phyloP scores from a whole-genome alignment of 306 rosid genomes.

The Sicyos edulis region DNA sequence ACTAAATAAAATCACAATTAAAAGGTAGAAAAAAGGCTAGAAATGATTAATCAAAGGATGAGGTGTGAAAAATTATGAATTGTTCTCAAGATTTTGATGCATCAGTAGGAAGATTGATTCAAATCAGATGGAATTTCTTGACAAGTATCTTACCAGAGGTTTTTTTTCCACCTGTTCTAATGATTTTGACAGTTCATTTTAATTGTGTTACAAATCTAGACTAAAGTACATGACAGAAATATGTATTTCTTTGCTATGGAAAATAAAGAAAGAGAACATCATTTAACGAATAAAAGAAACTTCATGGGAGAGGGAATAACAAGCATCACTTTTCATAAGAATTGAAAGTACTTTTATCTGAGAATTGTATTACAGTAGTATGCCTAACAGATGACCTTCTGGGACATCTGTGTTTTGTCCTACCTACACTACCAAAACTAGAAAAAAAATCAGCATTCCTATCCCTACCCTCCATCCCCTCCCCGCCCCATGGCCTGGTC shows the following conservation, averaged over 20 bases:
- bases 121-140: too few relatives aligned
- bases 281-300: not conserved
- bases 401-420: not conserved
- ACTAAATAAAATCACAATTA: not conserved
- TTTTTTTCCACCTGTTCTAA: too few relatives aligned
- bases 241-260: not conserved
- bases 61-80: not conserved
- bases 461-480: not conserved
- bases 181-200: not conserved
- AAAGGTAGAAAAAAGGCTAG: not conserved
- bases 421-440: conserved; percentile 2
- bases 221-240: not conserved
- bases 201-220: not conserved
- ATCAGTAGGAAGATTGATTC: too few relatives aligned
- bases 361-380: conserved; percentile 3
- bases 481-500: not conserved
- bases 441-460: not conserved
- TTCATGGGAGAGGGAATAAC: not conserved
- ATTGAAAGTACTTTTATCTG: not conserved
- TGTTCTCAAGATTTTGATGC: not conserved
- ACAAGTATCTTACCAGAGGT: too few relatives aligned
- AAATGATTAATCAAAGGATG: not conserved
- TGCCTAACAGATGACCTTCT: conserved; percentile 6
- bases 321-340: not conserved
- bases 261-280: not conserved